phyloP scores from a whole-genome alignment of 2,329 filamentous ascomycete species.

The Hortaea werneckii region DNA sequence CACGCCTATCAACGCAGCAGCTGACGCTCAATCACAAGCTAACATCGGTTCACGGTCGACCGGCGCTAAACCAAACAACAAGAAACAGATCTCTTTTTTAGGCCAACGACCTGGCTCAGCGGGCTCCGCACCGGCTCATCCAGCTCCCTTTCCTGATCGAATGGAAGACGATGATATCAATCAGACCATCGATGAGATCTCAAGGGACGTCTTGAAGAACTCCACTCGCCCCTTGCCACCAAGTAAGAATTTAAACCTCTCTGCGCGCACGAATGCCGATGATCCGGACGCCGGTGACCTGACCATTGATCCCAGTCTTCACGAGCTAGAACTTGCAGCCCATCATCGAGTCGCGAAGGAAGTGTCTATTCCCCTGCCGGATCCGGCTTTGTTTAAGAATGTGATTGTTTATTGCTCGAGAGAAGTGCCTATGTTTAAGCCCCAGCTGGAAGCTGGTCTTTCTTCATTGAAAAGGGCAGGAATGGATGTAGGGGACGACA shows the following conservation, averaged over 20 bases:
- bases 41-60: background rate
- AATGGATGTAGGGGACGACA: too few relatives aligned
- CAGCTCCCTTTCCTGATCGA: background rate
- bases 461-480: too few relatives aligned
- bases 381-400: background rate
- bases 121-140: slow-evolving; percentile 3
- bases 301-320: background rate
- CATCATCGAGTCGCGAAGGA: background rate
- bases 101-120: slow-evolving; percentile 4
- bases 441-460: too few relatives aligned
- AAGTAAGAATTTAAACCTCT: slow-evolving; percentile 3
- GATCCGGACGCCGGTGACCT: too few relatives aligned
- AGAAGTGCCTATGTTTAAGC: too few relatives aligned
- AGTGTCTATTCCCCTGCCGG: background rate
- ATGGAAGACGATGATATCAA: slow-evolving; percentile 7
- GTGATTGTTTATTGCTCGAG: background rate
- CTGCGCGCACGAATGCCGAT: background rate
- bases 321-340: background rate
- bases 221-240: slow-evolving; percentile 7
- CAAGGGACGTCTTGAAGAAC: slow-evolving; percentile 7
- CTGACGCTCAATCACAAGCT: background rate
- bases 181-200: slow-evolving; percentile 10
- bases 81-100: slow-evolving; percentile 10
- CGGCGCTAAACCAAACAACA: background rate
- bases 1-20: too few relatives aligned